A percentile compares a stretch with the other conserved stretches of the same genome.
These are phyloP conservation scores for Stachybotrys elegans DNA, from an alignment of 2,329 filamentous ascomycete genomes.

Conservation along the genomic window DNA sequence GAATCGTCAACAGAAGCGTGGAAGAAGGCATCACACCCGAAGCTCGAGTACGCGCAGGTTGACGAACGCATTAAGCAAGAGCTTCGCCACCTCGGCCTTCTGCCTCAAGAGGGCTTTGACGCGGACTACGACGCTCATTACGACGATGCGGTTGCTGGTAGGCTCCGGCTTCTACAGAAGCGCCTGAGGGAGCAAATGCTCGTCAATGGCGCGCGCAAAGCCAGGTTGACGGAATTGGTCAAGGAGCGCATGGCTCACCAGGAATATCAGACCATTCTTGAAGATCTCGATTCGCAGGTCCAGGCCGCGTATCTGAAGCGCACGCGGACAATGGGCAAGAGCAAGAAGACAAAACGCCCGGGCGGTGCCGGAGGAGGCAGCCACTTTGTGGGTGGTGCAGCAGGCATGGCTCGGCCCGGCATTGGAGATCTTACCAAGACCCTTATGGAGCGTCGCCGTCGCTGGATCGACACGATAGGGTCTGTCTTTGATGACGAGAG, in stretches of 20 bases:
- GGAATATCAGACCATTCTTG: constrained; percentile 93
- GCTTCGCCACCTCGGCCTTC: constrained; percentile 82
- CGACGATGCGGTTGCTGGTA: constrained; percentile 90
- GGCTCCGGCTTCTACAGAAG: constrained; percentile 77
- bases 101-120: constrained; percentile 58
- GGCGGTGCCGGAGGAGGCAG: constrained; percentile 71
- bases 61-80: constrained; percentile 92
- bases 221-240: constrained; percentile 78
- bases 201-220: constrained; percentile 85
- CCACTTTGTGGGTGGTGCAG: constrained; percentile 53
- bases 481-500: constrained; percentile 84
- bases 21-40: constrained; percentile 70
- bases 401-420: constrained; percentile 64
- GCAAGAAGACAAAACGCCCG: constrained; percentile 80
- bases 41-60: constrained; percentile 78
- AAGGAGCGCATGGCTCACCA: constrained; percentile 93
- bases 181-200: constrained; percentile 79
- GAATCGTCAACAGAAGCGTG: constrained; percentile 72
- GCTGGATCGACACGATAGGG: constrained; percentile 89
- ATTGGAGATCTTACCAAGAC: constrained; percentile 90
- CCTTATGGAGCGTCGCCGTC: constrained; percentile 82
- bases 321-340: constrained; percentile 89
- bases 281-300: constrained; percentile 92
- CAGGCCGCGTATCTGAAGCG: constrained; percentile 94
- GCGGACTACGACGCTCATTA: constrained; percentile 85